Conservation (phyloP, 2,329 filamentous ascomycete genomes). For the Cercospora sesami region DNA sequence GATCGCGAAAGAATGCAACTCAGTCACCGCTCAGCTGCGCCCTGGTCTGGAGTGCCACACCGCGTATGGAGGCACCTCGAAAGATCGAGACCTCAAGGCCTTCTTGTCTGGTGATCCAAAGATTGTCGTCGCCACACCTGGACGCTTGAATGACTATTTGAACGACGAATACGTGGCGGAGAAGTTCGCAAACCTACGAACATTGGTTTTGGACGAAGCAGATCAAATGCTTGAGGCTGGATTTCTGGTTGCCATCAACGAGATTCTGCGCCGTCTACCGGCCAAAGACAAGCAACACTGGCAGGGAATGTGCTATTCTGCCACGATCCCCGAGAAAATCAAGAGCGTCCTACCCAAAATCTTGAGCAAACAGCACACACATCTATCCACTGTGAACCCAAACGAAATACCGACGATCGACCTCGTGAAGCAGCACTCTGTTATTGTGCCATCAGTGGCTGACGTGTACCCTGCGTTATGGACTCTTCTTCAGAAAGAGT, state of each 20-base stretch:
- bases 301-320: conserved; percentile 54
- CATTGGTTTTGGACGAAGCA: conserved; percentile 66
- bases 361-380: conserved; percentile 45
- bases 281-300: conserved; percentile 49
- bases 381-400: conserved; percentile 47
- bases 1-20: conserved; percentile 69
- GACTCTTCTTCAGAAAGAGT: conserved; percentile 49
- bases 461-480: conserved; percentile 50
- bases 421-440: conserved; percentile 51
- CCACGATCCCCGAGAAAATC: conserved; percentile 49
- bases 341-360: conserved; percentile 48
- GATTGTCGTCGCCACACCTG: conserved; percentile 82
- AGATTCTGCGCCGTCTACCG: conserved; percentile 54
- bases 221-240: conserved; percentile 73
- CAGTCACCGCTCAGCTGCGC: conserved; percentile 81
- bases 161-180: conserved; percentile 58
- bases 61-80: conserved; percentile 68
- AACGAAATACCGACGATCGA: conserved; percentile 51
- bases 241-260: conserved; percentile 55
- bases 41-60: conserved; percentile 74
- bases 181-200: conserved; percentile 48
- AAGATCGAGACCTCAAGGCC: conserved; percentile 74
- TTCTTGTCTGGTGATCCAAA: conserved; percentile 77
- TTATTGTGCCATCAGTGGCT: conserved; percentile 42
- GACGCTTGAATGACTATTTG: conserved; percentile 82